These are phyloP conservation scores for Fusarium abutilonis DNA, from an alignment of 2,329 filamentous ascomycete species.

Conservation along the genomic window DNA sequence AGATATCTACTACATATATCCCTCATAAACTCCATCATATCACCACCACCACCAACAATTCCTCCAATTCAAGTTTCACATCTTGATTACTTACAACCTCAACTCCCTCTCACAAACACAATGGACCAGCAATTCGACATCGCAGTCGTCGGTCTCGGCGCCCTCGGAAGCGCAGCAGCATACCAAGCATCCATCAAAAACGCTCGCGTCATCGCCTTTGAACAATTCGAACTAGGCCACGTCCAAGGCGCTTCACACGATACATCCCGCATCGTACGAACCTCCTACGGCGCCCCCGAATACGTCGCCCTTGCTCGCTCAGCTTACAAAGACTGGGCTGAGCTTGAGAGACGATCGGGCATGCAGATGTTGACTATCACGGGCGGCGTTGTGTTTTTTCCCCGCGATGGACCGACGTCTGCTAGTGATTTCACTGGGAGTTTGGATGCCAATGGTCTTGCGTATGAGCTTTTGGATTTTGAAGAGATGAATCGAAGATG, in stretches of 20 bases:
- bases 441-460: slow-evolving; percentile 14
- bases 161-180: slow-evolving; percentile 27
- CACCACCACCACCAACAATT: too few relatives aligned
- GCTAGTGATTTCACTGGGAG: slow-evolving; percentile 2
- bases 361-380: slow-evolving; percentile 26
- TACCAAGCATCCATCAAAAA: slow-evolving; percentile 28
- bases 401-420: slow-evolving; percentile 5
- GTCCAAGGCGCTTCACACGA: slow-evolving; percentile 35
- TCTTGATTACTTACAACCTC: not conserved
- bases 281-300: slow-evolving; percentile 26
- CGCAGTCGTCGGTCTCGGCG: slow-evolving; percentile 11
- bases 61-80: too few relatives aligned
- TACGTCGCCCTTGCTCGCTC: slow-evolving; percentile 28
- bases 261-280: slow-evolving; percentile 33
- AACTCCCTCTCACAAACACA: not conserved
- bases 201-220: slow-evolving; percentile 30
- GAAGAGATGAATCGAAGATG: slow-evolving; percentile 18
- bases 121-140: slow-evolving; percentile 4
- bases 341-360: slow-evolving; percentile 15
- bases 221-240: slow-evolving; percentile 37
- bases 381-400: slow-evolving; percentile 34
- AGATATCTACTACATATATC: not conserved
- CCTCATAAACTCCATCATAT: too few relatives aligned
- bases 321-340: slow-evolving; percentile 33
- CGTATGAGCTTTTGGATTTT: slow-evolving; percentile 27